Base-by-base conservation (phyloP, 225 moss, liverwort and hornwort species). In the Neckera pumila region DNA sequence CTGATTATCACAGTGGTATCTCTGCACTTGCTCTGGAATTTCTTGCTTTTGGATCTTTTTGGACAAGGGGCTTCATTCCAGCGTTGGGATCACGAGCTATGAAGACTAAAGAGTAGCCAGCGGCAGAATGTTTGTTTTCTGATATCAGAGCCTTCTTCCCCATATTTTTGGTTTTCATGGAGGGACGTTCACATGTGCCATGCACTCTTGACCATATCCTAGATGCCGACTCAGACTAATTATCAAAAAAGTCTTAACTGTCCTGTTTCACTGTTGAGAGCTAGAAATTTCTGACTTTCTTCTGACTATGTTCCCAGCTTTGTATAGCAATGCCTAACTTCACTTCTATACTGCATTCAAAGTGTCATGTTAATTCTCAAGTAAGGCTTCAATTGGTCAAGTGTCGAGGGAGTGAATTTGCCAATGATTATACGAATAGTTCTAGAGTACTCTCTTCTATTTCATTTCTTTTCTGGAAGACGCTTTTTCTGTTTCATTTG, bases 1-100 rank as follows among this genome's bases (percentile, higher is more conserved):
- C 53, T 84, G 42, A 76, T 87, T 31, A 83, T 79, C 49, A 80
- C 76, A 85, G 85, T 63, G 92, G 67, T 83, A 73, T 83, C 56
- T 80, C 36, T 80, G 60, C 80, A 62, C 56, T 81, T 86, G 67
- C 87, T 90, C 40, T 82, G 11, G 71, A 77, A 77, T 87, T 63
- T 85, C 72, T 92, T 88, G 90, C 31, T 84, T 86, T 67, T 84
- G 83, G 58, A 80, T 73, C 38, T 42, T 91, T 80, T 87, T 45
- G 80, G 51, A 81, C 76, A 36, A 87, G 60, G 51, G 72, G 49
- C 76, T 89, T 64, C 60, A 79, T 83, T 85, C 80, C 88, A 88
- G 84, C 80, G 21, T 86, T 83, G 66, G 59, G 75, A 66, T 83
- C 72, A 79, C 74, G 84, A 84, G 80, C 80, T 88, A 54, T 61